Evolutionary conservation across 257 asterid genomes (phyloP).

Genomic region (Solanum peruvianum): DNA sequence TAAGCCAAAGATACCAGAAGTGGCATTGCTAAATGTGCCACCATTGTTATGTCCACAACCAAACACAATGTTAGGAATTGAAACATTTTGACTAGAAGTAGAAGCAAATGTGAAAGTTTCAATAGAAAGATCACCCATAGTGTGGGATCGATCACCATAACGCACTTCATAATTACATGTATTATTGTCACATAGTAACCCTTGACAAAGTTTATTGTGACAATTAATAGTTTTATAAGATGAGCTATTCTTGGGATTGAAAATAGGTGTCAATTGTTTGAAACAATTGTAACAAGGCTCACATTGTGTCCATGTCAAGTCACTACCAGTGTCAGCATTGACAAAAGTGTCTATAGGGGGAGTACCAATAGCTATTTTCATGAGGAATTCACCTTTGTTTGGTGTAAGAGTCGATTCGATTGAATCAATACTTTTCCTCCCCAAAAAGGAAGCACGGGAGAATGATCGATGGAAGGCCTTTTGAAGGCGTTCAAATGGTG

Average conservation of each 20-base stretch:
- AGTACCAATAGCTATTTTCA: conserved; percentile 20
- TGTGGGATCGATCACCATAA: conserved; percentile 8
- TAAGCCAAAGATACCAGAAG: conserved; percentile 5
- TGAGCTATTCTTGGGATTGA: conserved; percentile 8
- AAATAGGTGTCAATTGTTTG: conserved; percentile 13
- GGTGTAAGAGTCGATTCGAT: background rate
- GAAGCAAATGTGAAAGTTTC: background rate
- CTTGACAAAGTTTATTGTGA: background rate
- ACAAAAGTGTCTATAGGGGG: conserved; percentile 18
- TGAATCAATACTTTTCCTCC: background rate
- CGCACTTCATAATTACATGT: background rate
- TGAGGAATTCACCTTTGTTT: conserved; percentile 13
- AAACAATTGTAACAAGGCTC: conserved; percentile 21
- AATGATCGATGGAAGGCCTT: conserved; percentile 20
- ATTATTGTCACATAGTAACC: background rate
- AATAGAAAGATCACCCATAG: background rate
- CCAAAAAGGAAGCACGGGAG: conserved; percentile 17
- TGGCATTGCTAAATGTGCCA: background rate
- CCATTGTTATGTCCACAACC: conserved; percentile 9
- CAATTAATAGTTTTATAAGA: conserved; percentile 5
- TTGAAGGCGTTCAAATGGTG: conserved; percentile 11
- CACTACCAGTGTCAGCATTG: conserved; percentile 35
- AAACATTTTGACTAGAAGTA: background rate
- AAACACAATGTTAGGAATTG: background rate
- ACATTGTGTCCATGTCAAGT: conserved; percentile 37